Conservation (phyloP, 2,329 filamentous ascomycete species). For the Ceratocystis huliohia region DNA sequence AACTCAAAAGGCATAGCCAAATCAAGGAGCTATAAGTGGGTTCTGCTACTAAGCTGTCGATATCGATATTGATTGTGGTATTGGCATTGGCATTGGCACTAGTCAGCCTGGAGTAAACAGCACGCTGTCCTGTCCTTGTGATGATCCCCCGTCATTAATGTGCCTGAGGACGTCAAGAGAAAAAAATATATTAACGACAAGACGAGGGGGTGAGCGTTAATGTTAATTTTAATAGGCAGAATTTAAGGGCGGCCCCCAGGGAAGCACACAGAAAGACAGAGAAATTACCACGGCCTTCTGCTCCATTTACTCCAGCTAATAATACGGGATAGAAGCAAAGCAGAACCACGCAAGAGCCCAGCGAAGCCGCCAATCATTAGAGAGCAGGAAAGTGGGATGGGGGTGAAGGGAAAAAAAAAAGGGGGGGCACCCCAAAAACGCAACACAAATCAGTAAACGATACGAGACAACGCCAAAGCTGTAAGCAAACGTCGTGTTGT, state of each 20-base stretch:
- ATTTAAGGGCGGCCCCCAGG: neutral
- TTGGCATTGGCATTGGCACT: too few species aligned
- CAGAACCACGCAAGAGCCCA: neutral
- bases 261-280: neutral
- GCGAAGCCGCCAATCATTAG: neutral
- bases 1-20: neutral
- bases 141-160: neutral
- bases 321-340: neutral
- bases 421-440: neutral
- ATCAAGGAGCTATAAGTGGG: too few species aligned
- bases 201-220: neutral
- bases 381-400: neutral
- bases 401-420: neutral
- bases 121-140: neutral
- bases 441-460: conserved; percentile 1
- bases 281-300: neutral
- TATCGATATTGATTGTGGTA: too few species aligned
- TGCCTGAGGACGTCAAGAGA: neutral
- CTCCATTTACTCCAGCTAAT: neutral
- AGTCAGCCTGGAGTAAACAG: neutral
- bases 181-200: neutral
- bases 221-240: neutral
- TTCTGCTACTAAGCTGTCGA: too few species aligned
- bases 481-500: neutral
- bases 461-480: conserved; percentile 6